These are phyloP conservation scores for Saccharomyces hybrid DNA, from an alignment of 1,139 yeast genomes.

Conservation along the genomic window DNA sequence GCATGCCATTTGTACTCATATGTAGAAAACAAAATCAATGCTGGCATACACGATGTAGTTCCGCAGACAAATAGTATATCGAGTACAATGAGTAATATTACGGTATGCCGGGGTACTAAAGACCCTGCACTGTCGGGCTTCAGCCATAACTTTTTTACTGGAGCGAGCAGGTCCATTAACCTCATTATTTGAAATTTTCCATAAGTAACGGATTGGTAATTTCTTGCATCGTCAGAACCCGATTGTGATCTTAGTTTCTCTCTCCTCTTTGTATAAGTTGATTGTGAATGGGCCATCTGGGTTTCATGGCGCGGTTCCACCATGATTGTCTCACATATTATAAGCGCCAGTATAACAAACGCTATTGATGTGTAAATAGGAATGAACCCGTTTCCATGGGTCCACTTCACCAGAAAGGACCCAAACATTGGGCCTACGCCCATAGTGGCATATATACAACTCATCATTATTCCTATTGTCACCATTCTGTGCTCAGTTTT, in stretches of 20 bases:
- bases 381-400: constrained; percentile 7
- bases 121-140: constrained; percentile 27
- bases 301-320: constrained; percentile 16
- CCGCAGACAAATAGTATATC: constrained; percentile 38
- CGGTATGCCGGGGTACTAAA: constrained; percentile 39
- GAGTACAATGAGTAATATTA: constrained; percentile 39
- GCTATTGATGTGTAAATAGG: constrained; percentile 9
- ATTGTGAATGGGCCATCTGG: constrained; percentile 10
- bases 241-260: not conserved
- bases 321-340: constrained; percentile 8
- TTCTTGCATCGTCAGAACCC: constrained; percentile 1
- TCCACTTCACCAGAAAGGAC: constrained; percentile 32
- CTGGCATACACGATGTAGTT: constrained; percentile 36
- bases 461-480: constrained; percentile 44
- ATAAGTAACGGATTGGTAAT: not conserved
- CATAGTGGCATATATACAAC: constrained; percentile 45
- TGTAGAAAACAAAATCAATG: constrained; percentile 50
- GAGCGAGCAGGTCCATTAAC: constrained; percentile 32
- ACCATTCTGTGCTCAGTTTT: constrained; percentile 44
- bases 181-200: constrained; percentile 4
- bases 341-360: constrained; percentile 5
- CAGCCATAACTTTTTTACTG: constrained; percentile 43
- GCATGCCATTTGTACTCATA: constrained; percentile 53
- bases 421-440: constrained; percentile 52
- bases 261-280: constrained; percentile 6